Evolutionary conservation across 73 alveolate species (phyloP), one percentile per base, ranked within the genome.

Genomic region (Breviolum minutum): DNA sequence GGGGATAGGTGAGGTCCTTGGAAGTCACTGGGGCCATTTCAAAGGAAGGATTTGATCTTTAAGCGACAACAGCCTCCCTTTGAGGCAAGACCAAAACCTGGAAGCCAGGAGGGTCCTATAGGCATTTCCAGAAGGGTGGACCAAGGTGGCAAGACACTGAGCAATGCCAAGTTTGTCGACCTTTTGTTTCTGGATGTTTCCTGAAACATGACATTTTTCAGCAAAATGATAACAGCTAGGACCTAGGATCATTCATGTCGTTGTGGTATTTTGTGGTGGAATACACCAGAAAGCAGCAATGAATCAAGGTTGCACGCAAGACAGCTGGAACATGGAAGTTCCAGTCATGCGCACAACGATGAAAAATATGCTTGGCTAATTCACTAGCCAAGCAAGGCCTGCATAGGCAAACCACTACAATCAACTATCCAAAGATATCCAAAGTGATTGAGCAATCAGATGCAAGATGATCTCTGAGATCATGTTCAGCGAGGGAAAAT

Each of bases 371-470:
- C 86, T 27, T 13, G 63, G 63, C 63, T 26, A 24, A 10, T 20
- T 63, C n/a, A 77, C 8, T 13, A 29, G 29, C 87, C 62, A 10
- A 9, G 92, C 76, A 83, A 60, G 92, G 92, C 76, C 92, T 83
- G 73, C 92, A 26, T n/a, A 61, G 76, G 92, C 92, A 83, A 62
- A 83, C 92, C 76, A 61, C 92, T 13, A 7, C 61, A 8, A 77
- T 0, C 90, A 61, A 74, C 60, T 61, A 5, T 79, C 66, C 63
- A 79, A 19, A 62, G 12, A 22, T 24, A 73, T 17, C 82, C 82
- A 73, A 73, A 24, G 82, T 12, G 27, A 73, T 69, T 69, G 19
- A 20, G 77, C 54, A 40, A 69, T 69, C 77, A n/a, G 77, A 69
- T 11, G 24, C 77, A 69, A n/a, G 19, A 20, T 69, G 29, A n/a